These are phyloP conservation scores for Myrica gale DNA, from an alignment of 306 rosid species.

Conservation along the genomic window DNA sequence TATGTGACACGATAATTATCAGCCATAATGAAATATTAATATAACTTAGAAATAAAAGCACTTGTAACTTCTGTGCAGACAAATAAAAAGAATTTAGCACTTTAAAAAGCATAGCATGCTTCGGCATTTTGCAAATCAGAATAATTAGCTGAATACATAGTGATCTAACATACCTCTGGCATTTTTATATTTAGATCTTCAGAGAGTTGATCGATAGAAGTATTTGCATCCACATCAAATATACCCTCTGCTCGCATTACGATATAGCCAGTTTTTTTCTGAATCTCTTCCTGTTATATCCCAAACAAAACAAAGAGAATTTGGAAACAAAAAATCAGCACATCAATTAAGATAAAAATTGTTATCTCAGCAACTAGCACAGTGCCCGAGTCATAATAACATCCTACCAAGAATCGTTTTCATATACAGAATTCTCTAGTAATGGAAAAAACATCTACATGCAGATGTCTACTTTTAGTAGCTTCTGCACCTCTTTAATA, in stretches of 20 bases:
- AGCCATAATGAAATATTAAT: background rate
- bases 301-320: conserved; percentile 24
- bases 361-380: background rate
- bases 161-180: conserved; percentile 65
- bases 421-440: background rate
- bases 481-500: too few species aligned
- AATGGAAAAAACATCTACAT: background rate
- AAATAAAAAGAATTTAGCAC: conserved; percentile 3
- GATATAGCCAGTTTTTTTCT: conserved; percentile 95
- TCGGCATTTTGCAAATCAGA: conserved; percentile 66
- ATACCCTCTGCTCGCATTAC: conserved; percentile 97
- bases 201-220: conserved; percentile 93
- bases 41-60: background rate
- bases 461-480: background rate
- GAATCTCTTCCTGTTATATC: conserved; percentile 83
- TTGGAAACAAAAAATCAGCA: background rate
- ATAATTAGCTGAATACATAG: background rate
- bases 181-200: conserved; percentile 89
- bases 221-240: conserved; percentile 96
- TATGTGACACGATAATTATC: background rate
- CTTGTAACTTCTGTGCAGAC: background rate
- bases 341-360: background rate
- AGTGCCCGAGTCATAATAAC: background rate
- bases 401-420: conserved; percentile 1
- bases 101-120: conserved; percentile 40